Evolutionary conservation across 371 early-diverging fungal genomes (phyloP), one percentile per base, ranked within the genome.

Genomic region (Apophysomyces trapeziformis): DNA sequence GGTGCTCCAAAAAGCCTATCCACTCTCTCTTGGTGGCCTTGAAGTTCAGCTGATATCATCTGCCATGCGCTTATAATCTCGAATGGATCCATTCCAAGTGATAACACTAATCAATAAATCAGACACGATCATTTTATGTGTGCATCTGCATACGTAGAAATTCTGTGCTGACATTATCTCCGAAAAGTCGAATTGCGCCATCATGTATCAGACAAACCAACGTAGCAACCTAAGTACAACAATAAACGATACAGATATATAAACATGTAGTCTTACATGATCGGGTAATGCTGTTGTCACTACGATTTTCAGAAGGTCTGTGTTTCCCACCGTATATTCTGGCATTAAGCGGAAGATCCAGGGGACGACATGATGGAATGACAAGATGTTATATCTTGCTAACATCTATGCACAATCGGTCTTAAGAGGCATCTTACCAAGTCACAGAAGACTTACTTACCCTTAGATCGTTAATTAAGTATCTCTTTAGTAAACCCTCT

Each of bases 31-130:
- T 16, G 54, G 18, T 56, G 63, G 14, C 67, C 74, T 59, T 68
- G 72, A 11, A 79, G 26, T 54, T 79, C 79, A 38, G 76, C 72
- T 14, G 70, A 58, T 14, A 79, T 14, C 14, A 79, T 36, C 21
- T 76, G 76, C 79, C 79, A 79, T 9, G 67, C 43, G 32, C 58
- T 65, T 21, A 62, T 61, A 2, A 71, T 64, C 45, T 76, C 76
- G 57, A 68, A 74, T 0, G 70, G 46, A 14, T 70, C 63, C 21
- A 71, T 39, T 16, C 32, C 14, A 4, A 70, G 36, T 4, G 73
- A 70, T 0, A 61, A 65, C 12, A 43, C 63, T 44, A 61, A n/a
- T 8, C 46, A 21, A 37, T 18, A 7, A 12, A 35, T 3, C 41
- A 13, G 21, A 16, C 2, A 37, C 9, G 57, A 38, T 13, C 0